These are phyloP conservation scores for Ophiostoma novo-ulmi DNA, from an alignment of 2,329 filamentous ascomycete species.

Conservation along the genomic window DNA sequence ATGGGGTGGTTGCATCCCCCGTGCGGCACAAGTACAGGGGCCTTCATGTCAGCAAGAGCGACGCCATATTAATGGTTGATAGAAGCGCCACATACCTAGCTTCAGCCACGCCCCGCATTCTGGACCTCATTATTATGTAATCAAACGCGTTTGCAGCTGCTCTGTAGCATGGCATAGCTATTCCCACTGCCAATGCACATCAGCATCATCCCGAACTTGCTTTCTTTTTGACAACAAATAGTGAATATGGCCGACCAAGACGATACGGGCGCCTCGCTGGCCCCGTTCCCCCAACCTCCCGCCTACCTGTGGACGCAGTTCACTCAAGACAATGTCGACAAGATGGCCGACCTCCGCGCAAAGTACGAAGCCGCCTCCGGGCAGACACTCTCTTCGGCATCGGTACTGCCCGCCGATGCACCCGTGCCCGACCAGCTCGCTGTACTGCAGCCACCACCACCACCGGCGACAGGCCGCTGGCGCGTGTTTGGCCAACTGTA, in stretches of 20 bases:
- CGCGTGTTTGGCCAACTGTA: slow-evolving; percentile 67
- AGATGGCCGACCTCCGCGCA: slow-evolving; percentile 43
- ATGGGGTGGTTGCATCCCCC: slow-evolving; percentile 5
- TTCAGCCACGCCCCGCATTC: slow-evolving; percentile 12
- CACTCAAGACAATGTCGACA: slow-evolving; percentile 65
- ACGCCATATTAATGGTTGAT: neutral
- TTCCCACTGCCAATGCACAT: neutral
- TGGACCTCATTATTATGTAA: neutral
- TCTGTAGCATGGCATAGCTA: neutral
- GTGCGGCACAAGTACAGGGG: slow-evolving; percentile 1
- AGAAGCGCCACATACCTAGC: neutral
- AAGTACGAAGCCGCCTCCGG: slow-evolving; percentile 36
- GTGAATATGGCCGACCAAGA: slow-evolving; percentile 55
- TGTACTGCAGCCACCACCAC: slow-evolving; percentile 74
- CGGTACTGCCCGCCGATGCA: slow-evolving; percentile 37
- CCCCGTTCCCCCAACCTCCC: slow-evolving; percentile 67
- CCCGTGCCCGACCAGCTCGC: slow-evolving; percentile 63
- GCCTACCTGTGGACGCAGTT: slow-evolving; percentile 80
- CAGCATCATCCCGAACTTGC: neutral
- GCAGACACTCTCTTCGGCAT: slow-evolving; percentile 30
- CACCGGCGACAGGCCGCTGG: slow-evolving; percentile 66
- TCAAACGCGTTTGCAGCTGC: neutral
- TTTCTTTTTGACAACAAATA: neutral
- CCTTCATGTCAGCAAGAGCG: neutral
- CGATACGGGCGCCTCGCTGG: slow-evolving; percentile 19